phyloP scores from a whole-genome alignment of 2,329 filamentous ascomycete species.

The Trichoderma koningiopsis region DNA sequence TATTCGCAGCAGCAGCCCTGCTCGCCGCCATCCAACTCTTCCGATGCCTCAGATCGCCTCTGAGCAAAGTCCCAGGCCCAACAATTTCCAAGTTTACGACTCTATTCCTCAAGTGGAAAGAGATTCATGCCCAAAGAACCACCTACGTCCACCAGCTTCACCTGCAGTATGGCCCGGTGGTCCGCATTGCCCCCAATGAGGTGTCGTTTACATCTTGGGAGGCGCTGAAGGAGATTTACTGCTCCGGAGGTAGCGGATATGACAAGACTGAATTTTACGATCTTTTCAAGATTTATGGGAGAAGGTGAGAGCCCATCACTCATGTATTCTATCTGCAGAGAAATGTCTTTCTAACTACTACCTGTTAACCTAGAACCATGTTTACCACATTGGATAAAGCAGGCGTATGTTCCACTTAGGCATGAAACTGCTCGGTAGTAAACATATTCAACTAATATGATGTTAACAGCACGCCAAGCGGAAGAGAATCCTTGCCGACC shows the following conservation, averaged over 20 bases:
- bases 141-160: constrained; percentile 60
- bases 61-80: constrained; percentile 52
- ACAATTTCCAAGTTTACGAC: constrained; percentile 52
- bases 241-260: constrained; percentile 62
- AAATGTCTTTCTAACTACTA: background rate
- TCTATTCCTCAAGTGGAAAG: constrained; percentile 56
- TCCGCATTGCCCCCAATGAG: constrained; percentile 61
- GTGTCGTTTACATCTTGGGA: constrained; percentile 59
- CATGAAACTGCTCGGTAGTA: background rate
- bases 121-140: constrained; percentile 56
- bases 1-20: constrained; percentile 32
- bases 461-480: constrained; percentile 60
- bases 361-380: constrained; percentile 51
- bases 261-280: constrained; percentile 68
- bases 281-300: constrained; percentile 60
- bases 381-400: constrained; percentile 60
- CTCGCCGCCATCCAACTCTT: constrained; percentile 34
- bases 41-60: constrained; percentile 38
- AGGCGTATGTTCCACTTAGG: constrained; percentile 43
- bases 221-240: constrained; percentile 65
- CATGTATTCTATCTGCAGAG: too few species aligned
- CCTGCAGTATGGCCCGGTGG: constrained; percentile 56
- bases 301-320: constrained; percentile 46
- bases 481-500: constrained; percentile 64
- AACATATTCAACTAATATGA: background rate